Percentiles rank a stretch among this genome's conserved stretches.
Evolutionary conservation across 148 eudicot genomes (phyloP).

Genomic region (Persicaria tinctoria): DNA sequence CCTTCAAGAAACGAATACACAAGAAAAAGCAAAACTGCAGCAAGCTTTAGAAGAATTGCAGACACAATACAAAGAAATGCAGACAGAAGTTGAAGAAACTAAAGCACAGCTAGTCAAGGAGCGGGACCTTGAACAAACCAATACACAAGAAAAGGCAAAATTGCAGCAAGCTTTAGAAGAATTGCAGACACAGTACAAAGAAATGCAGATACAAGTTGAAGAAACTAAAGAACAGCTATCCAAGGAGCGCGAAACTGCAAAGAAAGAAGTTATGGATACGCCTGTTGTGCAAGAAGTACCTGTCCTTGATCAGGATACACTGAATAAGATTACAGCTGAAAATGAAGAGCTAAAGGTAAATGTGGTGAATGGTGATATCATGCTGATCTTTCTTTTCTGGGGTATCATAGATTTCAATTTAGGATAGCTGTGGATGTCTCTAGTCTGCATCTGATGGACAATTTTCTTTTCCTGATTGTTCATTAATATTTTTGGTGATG

Average conservation of each 20-base stretch:
- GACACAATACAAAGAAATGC: slow-evolving; percentile 1
- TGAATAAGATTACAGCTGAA: slow-evolving; percentile 47
- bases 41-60: slow-evolving; percentile 11
- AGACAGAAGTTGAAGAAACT: slow-evolving; percentile 2
- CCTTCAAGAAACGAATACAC: slow-evolving; percentile 33
- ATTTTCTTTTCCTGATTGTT: background rate
- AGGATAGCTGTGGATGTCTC: no score
- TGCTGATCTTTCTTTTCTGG: background rate
- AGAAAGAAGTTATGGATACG: background rate
- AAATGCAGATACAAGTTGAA: slow-evolving; percentile 5
- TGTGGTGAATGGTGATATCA: background rate
- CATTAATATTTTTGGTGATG: background rate
- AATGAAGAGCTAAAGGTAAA: slow-evolving; percentile 55
- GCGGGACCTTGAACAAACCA: slow-evolving; percentile 23
- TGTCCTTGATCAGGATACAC: slow-evolving; percentile 31
- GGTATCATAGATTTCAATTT: background rate
- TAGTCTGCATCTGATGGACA: no score
- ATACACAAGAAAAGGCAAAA: slow-evolving; percentile 46
- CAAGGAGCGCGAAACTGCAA: background rate
- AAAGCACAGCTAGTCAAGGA: slow-evolving; percentile 4
- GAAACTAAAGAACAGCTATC: background rate
- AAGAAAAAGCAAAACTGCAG: slow-evolving; percentile 38
- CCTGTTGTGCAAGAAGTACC: background rate
- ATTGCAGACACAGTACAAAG: slow-evolving; percentile 1
- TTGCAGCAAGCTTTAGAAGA: slow-evolving; percentile 14